Conservation (phyloP, 192 early-diverging fungal genomes). For the Oehlia diaphana region DNA sequence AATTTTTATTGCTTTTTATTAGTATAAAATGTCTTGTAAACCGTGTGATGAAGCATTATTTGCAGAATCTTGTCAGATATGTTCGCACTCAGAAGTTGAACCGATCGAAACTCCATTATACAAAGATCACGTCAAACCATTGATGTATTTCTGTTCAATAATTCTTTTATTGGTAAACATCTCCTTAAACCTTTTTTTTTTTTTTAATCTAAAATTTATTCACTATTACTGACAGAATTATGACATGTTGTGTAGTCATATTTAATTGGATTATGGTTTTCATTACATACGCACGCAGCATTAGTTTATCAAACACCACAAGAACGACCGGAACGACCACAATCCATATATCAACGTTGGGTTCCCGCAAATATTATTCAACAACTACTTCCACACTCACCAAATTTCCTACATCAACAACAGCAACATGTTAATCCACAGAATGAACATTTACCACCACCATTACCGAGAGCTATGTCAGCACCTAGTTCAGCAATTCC, state of each 20-base stretch:
- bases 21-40: slow-evolving; percentile 15
- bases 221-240: background rate
- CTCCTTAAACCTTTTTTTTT: background rate
- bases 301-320: slow-evolving; percentile 62
- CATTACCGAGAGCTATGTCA: background rate
- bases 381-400: slow-evolving; percentile 29
- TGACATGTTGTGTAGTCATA: slow-evolving; percentile 58
- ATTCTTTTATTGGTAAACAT: slow-evolving; percentile 62
- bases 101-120: slow-evolving; percentile 83
- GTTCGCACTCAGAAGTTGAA: slow-evolving; percentile 61
- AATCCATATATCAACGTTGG: slow-evolving; percentile 47
- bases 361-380: slow-evolving; percentile 51
- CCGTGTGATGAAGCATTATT: no score
- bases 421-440: background rate
- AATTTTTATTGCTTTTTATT: background rate
- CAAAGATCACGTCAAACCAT: slow-evolving; percentile 68
- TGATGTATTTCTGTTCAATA: slow-evolving; percentile 85
- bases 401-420: background rate
- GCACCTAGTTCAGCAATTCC: background rate
- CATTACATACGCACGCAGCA: slow-evolving; percentile 87
- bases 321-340: slow-evolving; percentile 6
- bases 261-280: slow-evolving; percentile 88
- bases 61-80: slow-evolving; percentile 54
- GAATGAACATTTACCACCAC: background rate
- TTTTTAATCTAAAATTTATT: background rate